Conservation (phyloP, 768 basidiomycete species). For the Chalciporus pseudorubinellus region DNA sequence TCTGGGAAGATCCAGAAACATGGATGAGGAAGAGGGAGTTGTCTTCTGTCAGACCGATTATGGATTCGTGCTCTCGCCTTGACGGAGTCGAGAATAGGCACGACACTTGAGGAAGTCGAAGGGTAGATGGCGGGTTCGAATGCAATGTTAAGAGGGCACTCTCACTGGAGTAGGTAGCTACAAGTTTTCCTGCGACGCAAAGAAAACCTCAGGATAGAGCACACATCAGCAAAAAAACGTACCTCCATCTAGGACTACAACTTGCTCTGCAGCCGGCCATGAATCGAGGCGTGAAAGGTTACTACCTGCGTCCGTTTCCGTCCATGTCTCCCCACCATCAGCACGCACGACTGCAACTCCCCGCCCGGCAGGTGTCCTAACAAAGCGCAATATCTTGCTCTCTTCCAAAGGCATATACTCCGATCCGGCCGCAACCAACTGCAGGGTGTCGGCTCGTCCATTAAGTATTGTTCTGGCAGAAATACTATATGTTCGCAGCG, state of each 20-base stretch:
- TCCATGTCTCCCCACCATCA: slow-evolving; percentile 66
- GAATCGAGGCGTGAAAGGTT: slow-evolving; percentile 46
- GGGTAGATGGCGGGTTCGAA: slow-evolving; percentile 40
- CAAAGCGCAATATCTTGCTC: slow-evolving; percentile 55
- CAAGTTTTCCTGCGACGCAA: slow-evolving; percentile 43
- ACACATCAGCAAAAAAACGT: slow-evolving; percentile 3
- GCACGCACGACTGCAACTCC: slow-evolving; percentile 67
- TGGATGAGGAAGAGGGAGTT: slow-evolving; percentile 58
- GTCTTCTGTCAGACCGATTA: slow-evolving; percentile 65
- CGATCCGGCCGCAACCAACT: slow-evolving; percentile 39
- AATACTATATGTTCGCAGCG: slow-evolving; percentile 60
- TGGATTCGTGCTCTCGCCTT: slow-evolving; percentile 47
- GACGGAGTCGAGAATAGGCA: slow-evolving; percentile 69
- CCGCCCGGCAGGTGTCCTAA: slow-evolving; percentile 76
- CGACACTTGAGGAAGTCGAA: slow-evolving; percentile 50
- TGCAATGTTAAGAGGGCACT: slow-evolving; percentile 51
- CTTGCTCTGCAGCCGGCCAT: slow-evolving; percentile 59
- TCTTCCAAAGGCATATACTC: slow-evolving; percentile 46
- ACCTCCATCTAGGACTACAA: slow-evolving; percentile 73
- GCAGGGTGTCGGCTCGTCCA: slow-evolving; percentile 52
- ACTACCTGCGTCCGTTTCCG: slow-evolving; percentile 44
- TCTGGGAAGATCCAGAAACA: slow-evolving; percentile 32
- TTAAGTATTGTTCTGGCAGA: slow-evolving; percentile 62
- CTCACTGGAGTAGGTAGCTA: slow-evolving; percentile 58
- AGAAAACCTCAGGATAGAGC: slow-evolving; percentile 7